A percentile compares a stretch with the other conserved stretches of the same genome.
Conservation (phyloP, 345 rosid species). For the Ceriops decandra region DNA sequence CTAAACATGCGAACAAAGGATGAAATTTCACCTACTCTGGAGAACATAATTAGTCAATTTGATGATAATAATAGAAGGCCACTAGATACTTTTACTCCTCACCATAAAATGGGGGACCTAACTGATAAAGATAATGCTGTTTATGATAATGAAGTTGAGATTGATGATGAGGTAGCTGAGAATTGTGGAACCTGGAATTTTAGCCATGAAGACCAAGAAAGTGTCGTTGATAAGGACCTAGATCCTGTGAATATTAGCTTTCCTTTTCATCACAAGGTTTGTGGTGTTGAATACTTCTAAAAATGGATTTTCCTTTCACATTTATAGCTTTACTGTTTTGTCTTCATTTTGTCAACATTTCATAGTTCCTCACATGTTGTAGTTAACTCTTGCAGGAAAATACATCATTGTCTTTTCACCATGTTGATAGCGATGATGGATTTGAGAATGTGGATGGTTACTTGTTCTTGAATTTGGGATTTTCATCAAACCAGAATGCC, state of each 20-base stretch:
- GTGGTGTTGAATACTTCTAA: conserved; percentile 4
- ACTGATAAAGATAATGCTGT: conserved; percentile 24
- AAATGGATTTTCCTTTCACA: conserved; percentile 2
- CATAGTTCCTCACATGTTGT: conserved; percentile 4
- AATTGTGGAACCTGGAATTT: conserved; percentile 42
- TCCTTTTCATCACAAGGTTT: conserved; percentile 61
- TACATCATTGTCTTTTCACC: conserved; percentile 40
- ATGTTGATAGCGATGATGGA: conserved; percentile 45
- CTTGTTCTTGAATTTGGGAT: conserved; percentile 67
- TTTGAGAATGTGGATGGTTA: conserved; percentile 59
- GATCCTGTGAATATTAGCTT: conserved; percentile 45
- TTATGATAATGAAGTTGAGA: conserved; percentile 36
- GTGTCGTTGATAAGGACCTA: conserved; percentile 41
- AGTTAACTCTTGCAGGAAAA: conserved; percentile 44
- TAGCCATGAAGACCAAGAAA: conserved; percentile 52
- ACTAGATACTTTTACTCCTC: conserved; percentile 43
- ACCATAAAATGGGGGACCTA: conserved; percentile 39
- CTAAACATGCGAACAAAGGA: conserved; percentile 50
- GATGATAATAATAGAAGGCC: conserved; percentile 70
- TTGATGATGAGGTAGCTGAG: conserved; percentile 50
- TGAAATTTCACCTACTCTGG: conserved; percentile 80
- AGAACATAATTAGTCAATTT: conserved; percentile 53
- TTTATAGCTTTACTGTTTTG: background rate
- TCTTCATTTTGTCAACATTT: conserved; percentile 11
- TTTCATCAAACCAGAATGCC: conserved; percentile 64